Base-by-base conservation (phyloP, 768 basidiomycete species). In the Pholiota microspora region DNA sequence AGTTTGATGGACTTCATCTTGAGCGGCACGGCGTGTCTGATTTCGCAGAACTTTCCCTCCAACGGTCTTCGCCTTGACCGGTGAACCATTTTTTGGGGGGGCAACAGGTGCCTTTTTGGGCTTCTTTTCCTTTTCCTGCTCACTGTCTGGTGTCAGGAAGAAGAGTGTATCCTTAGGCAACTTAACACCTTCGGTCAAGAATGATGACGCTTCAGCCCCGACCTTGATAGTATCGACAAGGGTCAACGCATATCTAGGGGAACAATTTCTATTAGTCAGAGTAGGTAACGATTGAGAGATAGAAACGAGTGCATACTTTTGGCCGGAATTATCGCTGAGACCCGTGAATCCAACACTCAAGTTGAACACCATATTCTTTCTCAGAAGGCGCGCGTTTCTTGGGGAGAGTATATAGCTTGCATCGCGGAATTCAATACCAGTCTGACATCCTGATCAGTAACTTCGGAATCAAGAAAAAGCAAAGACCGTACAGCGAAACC, bases 341-440 rank as follows among this genome's bases (percentile, higher is more conserved):
- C 91, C 91, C 24, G 86, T 78, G 69, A 98, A 94, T 2, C 94
- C 94, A 46, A 98, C 77, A 16, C 82, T 81, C 29, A 99, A 75
- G 64, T 87, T 91, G 67, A 97, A 77, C 24, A 92, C 80, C 94
- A 96, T 97, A 64, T 87, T 86, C 50, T 85, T 74, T 64, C 82
- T 85, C 46, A 98, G 67, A 12, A 71, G 72, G 8, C 88, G 84
- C 6, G 72, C 72, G 63, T 92, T 96, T 74, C 96, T 98, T 7
- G 85, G 59, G 4, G 88, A 88, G 32, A 98, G 74, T 10, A 94
- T 72, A 67, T 94, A 97, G 0, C 85, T 76, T 8, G 88, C 83
- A 66, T 99, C 96, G 36, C 94, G 85, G 73, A 95, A 98, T 69
- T 99, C 96, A 66, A 98, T 84, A 5, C 96, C 96, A 69, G 87